Base-by-base conservation (phyloP, 2,329 filamentous ascomycete species). In the Fonsecaea multimorphosa region DNA sequence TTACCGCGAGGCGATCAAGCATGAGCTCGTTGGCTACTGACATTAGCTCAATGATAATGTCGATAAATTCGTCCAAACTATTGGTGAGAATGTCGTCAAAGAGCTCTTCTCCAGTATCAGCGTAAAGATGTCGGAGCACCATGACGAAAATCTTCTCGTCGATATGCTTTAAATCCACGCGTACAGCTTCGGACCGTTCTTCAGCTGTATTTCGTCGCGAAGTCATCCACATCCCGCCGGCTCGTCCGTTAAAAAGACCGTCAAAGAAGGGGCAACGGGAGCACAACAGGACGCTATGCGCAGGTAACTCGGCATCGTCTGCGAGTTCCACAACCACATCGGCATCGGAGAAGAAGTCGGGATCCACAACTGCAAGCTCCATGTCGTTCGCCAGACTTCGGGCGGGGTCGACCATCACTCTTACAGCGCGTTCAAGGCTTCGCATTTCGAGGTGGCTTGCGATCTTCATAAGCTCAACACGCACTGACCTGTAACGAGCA, bases 181-280 rank as follows among this genome's bases (percentile, higher is more conserved):
- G 84, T 63, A 97, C 81, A 14, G 81, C 77, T 29, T 85, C 80
- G 3, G 77, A 75, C 34, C 79, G 73, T 68, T 83, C 71, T 74
- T 76, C 75, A 5, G 76, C 73, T 74, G 66, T 78, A 58, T 84
- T 80, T n/a, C 87, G 86, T 60, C 93, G 86, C 34, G 86, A 85
- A 56, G 88, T 85, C 22, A 99, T 83, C 95, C 95, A 99, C 71
- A 86, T 86, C 0, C 95, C 95, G 46, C 86, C 85, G 7, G 95
- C 92, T 51, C 92, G 89, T n/a, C 95, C 95, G 72, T 91, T 84
- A 77, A 97, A 98, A 51, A 99, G 83, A 1, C 91, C 91, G 68
- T 94, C 84, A 70, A 99, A 99, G 83, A 97, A 99, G 0, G 92
- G 93, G 72, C 93, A 97, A 70, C 95, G 85, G 73, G 89, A 88